Evolutionary conservation across 1,139 yeast genomes (phyloP).

Genomic region (Geotrichum siamense): DNA sequence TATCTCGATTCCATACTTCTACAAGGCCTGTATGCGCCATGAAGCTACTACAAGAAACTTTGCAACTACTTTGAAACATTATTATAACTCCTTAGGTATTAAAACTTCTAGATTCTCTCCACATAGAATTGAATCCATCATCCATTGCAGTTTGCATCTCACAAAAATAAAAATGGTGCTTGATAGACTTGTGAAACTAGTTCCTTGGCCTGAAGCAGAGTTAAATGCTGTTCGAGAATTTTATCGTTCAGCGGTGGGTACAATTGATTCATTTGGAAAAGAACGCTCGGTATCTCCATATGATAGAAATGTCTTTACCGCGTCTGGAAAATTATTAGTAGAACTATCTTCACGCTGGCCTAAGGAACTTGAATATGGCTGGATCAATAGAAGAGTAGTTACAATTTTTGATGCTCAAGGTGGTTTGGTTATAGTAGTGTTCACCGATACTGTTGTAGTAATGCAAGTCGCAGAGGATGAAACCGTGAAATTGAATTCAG

Average conservation of each 20-base stretch:
- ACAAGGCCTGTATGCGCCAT: conserved; percentile 86
- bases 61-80: conserved; percentile 37
- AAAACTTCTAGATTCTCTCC: conserved; percentile 40
- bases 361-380: conserved; percentile 72
- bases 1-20: conserved; percentile 76
- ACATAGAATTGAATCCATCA: conserved; percentile 57
- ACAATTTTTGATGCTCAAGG: conserved; percentile 62
- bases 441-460: conserved; percentile 71
- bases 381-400: conserved; percentile 80
- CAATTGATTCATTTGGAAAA: conserved; percentile 77
- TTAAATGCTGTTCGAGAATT: conserved; percentile 38
- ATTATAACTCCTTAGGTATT: conserved; percentile 4
- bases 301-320: conserved; percentile 70
- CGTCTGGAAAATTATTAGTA: conserved; percentile 79
- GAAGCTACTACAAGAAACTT: conserved; percentile 78
- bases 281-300: conserved; percentile 37
- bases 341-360: conserved; percentile 89
- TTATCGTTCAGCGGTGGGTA: conserved; percentile 50
- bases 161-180: conserved; percentile 63
- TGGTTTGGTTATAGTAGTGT: conserved; percentile 54
- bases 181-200: conserved; percentile 43
- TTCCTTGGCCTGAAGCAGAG: conserved; percentile 35
- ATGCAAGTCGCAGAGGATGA: conserved; percentile 37
- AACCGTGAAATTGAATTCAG: conserved; percentile 21
- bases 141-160: conserved; percentile 65